Evolutionary conservation across 805 yeast genomes (phyloP), one percentile per base, ranked within the genome.

Genomic region (Barnettozyma botsteinii): DNA sequence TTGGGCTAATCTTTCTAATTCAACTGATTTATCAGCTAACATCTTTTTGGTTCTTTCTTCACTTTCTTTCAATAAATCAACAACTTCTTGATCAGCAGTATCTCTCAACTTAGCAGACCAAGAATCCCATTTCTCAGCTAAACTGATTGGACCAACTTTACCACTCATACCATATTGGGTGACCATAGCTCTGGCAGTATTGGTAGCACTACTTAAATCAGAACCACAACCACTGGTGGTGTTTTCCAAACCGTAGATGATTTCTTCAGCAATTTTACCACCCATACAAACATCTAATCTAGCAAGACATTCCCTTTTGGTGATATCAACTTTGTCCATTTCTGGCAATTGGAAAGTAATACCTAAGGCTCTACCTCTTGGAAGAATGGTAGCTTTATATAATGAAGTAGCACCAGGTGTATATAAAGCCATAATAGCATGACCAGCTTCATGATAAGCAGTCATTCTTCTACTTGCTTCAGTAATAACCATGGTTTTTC

Each of bases 401-500:
- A 93, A 72, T 2, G 96, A 89, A 3, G 96, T 88, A 4, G 98
- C 97, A 15, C 95, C 96, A 13, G 81, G 80, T 5, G 96, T 86
- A 62, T 74, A 93, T 78, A 93, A 74, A 10, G 98, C 98, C 85
- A 91, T 88, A 42, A 93, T 86, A 5, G 98, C 98, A 66, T 93
- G 99, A 4, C 99, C 99, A 15, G 98, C 99, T 67, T 93, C 99
- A 65, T 93, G 99, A 62, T 81, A 93, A 2, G 98, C 98, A 14
- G 99, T 93, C 49, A 91, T 88, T 53, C 76, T 79, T 62, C 97
- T 77, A 0, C 95, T 77, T 46, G 91, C 96, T 61, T 93, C 97
- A 22, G 98, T 89, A 69, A 93, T 76, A 29, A 93, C 97, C 98
- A 91, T 91, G 20, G 96, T 85, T 66, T 85, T 86, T 62, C 95